A percentile compares a stretch with the other conserved stretches of the same genome.
Evolutionary conservation across 345 rosid genomes (phyloP).

Genomic region (rapeseed (Brassica napus)): DNA sequence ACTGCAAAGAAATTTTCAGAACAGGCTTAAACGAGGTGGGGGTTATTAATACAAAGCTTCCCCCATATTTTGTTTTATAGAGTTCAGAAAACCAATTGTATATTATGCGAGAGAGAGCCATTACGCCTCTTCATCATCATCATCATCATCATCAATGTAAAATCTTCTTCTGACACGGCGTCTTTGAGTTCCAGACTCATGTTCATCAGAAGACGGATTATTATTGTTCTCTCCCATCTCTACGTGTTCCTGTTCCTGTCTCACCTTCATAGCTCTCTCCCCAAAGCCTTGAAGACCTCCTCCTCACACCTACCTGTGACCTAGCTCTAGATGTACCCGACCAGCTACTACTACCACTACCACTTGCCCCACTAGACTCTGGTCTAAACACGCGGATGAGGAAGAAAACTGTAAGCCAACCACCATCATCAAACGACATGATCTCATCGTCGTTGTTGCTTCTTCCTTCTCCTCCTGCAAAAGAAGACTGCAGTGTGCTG

Average conservation of each 20-base stretch:
- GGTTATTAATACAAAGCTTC: conserved; percentile 35
- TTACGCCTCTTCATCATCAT: conserved; percentile 25
- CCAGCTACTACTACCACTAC: too few relatives aligned
- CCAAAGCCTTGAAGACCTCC: conserved; percentile 70
- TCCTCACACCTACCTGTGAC: conserved; percentile 57
- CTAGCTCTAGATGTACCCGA: conserved; percentile 71
- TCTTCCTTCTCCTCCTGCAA: conserved; percentile 60
- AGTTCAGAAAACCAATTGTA: background rate
- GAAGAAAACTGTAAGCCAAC: conserved; percentile 84
- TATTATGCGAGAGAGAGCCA: conserved; percentile 1
- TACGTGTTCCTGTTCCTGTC: conserved; percentile 56
- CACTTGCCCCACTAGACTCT: conserved; percentile 51
- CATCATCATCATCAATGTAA: conserved; percentile 31
- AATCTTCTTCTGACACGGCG: conserved; percentile 35
- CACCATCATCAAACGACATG: conserved; percentile 65
- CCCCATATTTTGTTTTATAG: conserved; percentile 15
- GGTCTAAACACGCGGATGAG: conserved; percentile 84
- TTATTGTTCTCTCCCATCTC: conserved; percentile 58
- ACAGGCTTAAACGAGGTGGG: background rate
- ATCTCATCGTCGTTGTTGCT: too few relatives aligned
- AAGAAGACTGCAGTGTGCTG: conserved; percentile 61
- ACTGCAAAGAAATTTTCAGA: conserved; percentile 29
- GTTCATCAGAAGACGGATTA: conserved; percentile 37
- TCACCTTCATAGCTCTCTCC: conserved; percentile 82
- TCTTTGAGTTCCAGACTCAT: conserved; percentile 32